Base-by-base conservation (phyloP, 108 stramenopile genomes). In the Cyclotella atomus region DNA sequence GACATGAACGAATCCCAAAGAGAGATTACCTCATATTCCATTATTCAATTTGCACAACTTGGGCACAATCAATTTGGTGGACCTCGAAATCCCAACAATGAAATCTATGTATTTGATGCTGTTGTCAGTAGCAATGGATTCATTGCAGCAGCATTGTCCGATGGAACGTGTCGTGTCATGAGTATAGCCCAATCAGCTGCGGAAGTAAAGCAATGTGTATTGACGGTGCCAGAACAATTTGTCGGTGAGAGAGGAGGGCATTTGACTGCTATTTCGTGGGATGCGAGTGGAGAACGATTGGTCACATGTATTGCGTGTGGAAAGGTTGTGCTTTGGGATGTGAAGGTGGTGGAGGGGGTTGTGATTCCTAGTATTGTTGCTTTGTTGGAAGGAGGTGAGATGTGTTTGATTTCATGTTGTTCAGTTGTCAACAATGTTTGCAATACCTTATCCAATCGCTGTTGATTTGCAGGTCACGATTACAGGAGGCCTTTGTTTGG, bases 291-390 rank as follows among this genome's bases (percentile, higher is more conserved):
- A 23, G 70, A 45, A 7, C 76, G 88, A 14, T 44, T 95, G 66
- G 94, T 88, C 7, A 89, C 90, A 2, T 87, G 88, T 60, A 88
- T 93, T 53, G 91, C 88, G 0, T 90, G 89, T 44, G 94, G 94
- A 3, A 86, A 91, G 61, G 72, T 95, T 49, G 78, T 90, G 4
- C 55, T 85, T 15, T 90, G 89, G 89, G 27, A 65, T 56, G 63
- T 69, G 28, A 50, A 49, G 4, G 43, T 24, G 24, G 49, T 54
- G 7, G 71, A 88, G 49, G 74, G 75, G 17, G 54, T 28, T n/a
- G 29, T 83, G 29, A 34, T 69, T n/a, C 79, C 91, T 17, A 55
- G 76, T 32, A 89, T 90, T 59, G 71, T 72, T 14, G 81, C 94
- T 24, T 74, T 92, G 17, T 68, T 95, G 68, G 91, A 92, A 68